phyloP scores from a whole-genome alignment of 2,329 filamentous ascomycete species.

The Scedosporium aurantiacum region DNA sequence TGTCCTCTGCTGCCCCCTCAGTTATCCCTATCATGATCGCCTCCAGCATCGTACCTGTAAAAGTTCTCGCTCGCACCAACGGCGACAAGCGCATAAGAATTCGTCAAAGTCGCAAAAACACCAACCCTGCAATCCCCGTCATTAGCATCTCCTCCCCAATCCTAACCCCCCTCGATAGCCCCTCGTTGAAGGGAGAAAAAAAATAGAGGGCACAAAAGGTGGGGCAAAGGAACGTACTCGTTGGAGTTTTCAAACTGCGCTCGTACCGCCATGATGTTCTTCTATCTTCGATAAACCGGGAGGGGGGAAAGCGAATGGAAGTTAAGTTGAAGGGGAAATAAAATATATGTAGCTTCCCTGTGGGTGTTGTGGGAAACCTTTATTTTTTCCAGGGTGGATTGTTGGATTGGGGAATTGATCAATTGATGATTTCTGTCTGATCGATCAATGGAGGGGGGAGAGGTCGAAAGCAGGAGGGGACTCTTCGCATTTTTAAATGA shows the following conservation, averaged over 20 bases:
- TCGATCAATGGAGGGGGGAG: background rate
- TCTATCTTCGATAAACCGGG: background rate
- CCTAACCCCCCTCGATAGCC: background rate
- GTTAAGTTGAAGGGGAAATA: background rate
- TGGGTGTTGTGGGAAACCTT: background rate
- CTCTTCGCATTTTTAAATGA: background rate
- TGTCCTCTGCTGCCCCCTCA: background rate
- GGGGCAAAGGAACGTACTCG: slow-evolving; percentile 48
- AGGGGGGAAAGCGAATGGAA: slow-evolving; percentile 5
- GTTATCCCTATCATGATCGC: background rate
- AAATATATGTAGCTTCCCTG: background rate
- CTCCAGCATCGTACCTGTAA: slow-evolving; percentile 55
- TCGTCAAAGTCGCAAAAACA: slow-evolving; percentile 93
- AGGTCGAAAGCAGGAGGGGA: background rate
- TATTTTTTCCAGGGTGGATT: too few relatives aligned
- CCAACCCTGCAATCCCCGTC: slow-evolving; percentile 57
- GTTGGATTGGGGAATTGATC: background rate
- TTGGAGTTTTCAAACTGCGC: slow-evolving; percentile 84
- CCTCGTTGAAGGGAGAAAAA: background rate
- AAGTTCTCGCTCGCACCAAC: slow-evolving; percentile 97
- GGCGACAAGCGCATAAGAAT: slow-evolving; percentile 90
- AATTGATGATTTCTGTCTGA: background rate
- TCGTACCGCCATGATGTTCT: slow-evolving; percentile 49
- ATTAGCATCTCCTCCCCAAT: background rate
- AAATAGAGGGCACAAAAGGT: slow-evolving; percentile 2